Conservation (phyloP, 139 green algal species). For the Tetradesmus obliquus region DNA sequence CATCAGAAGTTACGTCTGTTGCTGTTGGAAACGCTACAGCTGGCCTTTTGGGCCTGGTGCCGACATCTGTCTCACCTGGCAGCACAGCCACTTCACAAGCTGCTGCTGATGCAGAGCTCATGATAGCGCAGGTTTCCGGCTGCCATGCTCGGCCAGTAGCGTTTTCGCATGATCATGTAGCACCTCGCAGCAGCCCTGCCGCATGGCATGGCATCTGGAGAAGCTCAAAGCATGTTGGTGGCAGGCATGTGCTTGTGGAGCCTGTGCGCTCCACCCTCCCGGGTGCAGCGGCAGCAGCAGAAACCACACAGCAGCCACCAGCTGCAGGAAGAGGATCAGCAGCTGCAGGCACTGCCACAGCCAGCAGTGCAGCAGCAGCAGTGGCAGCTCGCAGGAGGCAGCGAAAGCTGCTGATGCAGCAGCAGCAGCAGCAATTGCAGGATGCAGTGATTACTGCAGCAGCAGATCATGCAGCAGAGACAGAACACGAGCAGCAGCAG, state of each 20-base stretch:
- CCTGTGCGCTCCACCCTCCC: neutral
- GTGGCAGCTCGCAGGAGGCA: conserved; percentile 2
- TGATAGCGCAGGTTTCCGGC: neutral
- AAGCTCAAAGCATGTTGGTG: neutral
- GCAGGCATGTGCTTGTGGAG: neutral
- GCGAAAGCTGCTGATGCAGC: neutral
- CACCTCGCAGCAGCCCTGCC: neutral
- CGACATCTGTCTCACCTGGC: neutral
- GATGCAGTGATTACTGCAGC: neutral
- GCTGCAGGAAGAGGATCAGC: neutral
- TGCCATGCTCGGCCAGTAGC: neutral
- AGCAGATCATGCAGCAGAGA: neutral
- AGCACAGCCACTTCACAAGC: neutral
- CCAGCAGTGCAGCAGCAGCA: conserved; percentile 32
- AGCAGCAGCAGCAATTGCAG: neutral
- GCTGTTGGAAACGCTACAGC: no score
- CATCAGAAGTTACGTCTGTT: no score
- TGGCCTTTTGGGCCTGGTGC: no score
- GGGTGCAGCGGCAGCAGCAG: conserved; percentile 9
- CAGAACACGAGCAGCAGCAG: conserved; percentile 1
- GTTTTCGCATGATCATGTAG: neutral
- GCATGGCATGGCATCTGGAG: neutral
- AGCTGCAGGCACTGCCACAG: neutral
- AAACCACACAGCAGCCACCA: neutral
- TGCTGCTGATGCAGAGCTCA: neutral